Evolutionary conservation across 2,329 filamentous ascomycete genomes (phyloP), one percentile per base, ranked within the genome.

Genomic region (Sarocladiaceae sp.): DNA sequence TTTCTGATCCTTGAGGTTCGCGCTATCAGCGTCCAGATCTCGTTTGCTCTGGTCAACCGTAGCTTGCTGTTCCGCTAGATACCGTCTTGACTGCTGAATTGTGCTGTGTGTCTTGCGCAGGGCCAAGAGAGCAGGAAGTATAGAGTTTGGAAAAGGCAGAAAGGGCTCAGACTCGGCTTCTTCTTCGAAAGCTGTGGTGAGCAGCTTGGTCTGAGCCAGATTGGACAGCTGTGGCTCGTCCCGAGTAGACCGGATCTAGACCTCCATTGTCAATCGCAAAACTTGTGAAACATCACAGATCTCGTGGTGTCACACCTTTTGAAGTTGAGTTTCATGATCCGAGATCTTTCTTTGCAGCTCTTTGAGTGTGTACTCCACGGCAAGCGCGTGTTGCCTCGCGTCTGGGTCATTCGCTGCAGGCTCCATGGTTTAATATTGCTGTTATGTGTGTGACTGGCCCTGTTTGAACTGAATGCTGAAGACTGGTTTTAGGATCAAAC

Each of bases 91-190:
- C 52, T 87, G 81, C 47, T 72, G 62, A 40, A 85, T 75, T 13
- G 80, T 80, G 46, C 75, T 70, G 47, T 82, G 74, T 3, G 83
- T 81, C 53, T 76, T 80, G 43, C 83, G 80, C 44, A 88, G 64
- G 5, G 87, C 85, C 32, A 93, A 59, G 4, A 94, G 68, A 6
- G 82, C 78, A 3, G 86, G 85, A 6, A 93, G 63, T 5, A 82
- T 70, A 16, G 87, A 91, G 41, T 74, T 77, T 9, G 78, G 67
- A 19, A 73, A 69, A 3, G 87, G 86, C 18, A 91, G 66, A 52
- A 80, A 79, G 7, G 83, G 82, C 43, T 81, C 73, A 12, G 74
- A 70, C 33, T 74, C 66, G 11, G 78, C 73, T 37, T 88, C 66
- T 13, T 74, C 72, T 43, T 79, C 73, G 54, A 89, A 88, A 3